phyloP scores from a whole-genome alignment of 1,284 basidiomycete genomes.

The Trametes sp. region DNA sequence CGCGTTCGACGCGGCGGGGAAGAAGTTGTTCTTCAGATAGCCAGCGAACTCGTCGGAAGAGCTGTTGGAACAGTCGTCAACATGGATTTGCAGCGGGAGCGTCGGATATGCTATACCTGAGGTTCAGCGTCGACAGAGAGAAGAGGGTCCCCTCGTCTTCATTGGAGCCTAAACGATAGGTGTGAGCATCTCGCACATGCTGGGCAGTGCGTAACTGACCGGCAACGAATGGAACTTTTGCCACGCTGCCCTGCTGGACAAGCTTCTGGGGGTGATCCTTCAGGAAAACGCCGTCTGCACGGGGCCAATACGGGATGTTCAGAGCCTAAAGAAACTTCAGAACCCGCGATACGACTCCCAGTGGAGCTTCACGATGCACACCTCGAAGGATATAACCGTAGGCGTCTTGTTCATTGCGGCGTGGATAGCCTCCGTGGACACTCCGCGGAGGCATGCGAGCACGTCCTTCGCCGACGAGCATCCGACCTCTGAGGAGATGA shows the following conservation, averaged over 20 bases:
- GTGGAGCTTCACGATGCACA: background rate
- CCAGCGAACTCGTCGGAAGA: conserved; percentile 20
- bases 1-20: conserved; percentile 27
- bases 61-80: conserved; percentile 4
- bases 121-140: conserved; percentile 34
- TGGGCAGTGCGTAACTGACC: conserved; percentile 4
- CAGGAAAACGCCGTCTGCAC: conserved; percentile 47
- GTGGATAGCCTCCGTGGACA: conserved; percentile 40
- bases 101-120: no score
- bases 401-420: conserved; percentile 40
- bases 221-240: conserved; percentile 43
- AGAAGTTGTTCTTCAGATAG: conserved; percentile 34
- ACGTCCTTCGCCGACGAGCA: conserved; percentile 44
- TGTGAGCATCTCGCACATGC: background rate
- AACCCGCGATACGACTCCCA: background rate
- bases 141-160: conserved; percentile 47
- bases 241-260: conserved; percentile 38
- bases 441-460: conserved; percentile 48
- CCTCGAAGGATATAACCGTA: conserved; percentile 26
- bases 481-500: conserved; percentile 25
- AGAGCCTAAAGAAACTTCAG: conserved; percentile 24
- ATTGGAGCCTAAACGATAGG: conserved; percentile 33
- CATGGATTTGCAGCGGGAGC: no score
- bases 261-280: conserved; percentile 37
- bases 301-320: conserved; percentile 43